phyloP scores from a whole-genome alignment of 805 yeast species.

The Cyberlindnera euphorbiiphila region DNA sequence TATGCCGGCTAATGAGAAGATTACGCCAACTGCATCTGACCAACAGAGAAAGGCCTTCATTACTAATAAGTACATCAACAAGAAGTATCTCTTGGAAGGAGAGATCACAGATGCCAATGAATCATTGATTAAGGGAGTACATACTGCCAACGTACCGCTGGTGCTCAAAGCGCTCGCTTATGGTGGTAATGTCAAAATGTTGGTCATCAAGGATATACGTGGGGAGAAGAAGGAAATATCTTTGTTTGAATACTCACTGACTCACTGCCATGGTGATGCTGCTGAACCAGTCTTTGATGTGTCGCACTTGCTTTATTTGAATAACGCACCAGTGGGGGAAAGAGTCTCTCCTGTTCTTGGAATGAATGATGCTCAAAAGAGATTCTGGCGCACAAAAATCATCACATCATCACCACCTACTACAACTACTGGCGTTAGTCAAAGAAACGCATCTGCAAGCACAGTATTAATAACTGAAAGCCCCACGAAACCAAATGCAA shows the following conservation, averaged over 20 bases:
- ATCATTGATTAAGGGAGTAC: conserved; percentile 48
- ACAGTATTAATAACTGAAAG: no score
- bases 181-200: conserved; percentile 45
- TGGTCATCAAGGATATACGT: conserved; percentile 30
- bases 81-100: conserved; percentile 37
- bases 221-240: conserved; percentile 27
- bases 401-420: conserved; percentile 18
- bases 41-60: conserved; percentile 56
- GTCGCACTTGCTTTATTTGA: conserved; percentile 54
- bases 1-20: conserved; percentile 21
- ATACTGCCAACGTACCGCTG: conserved; percentile 42
- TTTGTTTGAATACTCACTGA: conserved; percentile 49
- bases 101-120: conserved; percentile 28
- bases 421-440: background rate
- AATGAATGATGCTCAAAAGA: conserved; percentile 42
- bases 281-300: conserved; percentile 39
- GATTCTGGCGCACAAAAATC: conserved; percentile 49
- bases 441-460: no score
- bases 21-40: conserved; percentile 35
- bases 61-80: conserved; percentile 57
- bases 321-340: conserved; percentile 48
- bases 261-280: conserved; percentile 35
- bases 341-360: conserved; percentile 33
- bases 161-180: conserved; percentile 41
- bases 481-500: no score